Evolutionary conservation across 2,329 filamentous ascomycete species (phyloP).

Genomic region (Neofusicoccum cordaticola): DNA sequence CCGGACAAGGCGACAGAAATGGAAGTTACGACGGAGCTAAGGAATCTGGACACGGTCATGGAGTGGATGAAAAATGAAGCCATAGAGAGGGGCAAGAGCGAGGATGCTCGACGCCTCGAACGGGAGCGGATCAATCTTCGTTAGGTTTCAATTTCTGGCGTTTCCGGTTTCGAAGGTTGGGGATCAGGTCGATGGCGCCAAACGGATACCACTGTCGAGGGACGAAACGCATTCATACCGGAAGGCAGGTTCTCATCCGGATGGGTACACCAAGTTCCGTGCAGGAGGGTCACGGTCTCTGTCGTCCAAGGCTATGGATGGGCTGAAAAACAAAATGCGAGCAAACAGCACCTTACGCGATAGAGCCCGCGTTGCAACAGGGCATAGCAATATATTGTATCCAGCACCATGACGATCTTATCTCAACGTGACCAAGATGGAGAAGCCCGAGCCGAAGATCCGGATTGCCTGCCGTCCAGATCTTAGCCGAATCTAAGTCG

Average conservation of each 20-base stretch:
- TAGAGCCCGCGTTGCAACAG: neutral
- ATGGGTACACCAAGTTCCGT: too few species aligned
- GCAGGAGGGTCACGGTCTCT: too few species aligned
- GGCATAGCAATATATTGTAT: too few species aligned
- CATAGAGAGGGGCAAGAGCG: constrained; percentile 31
- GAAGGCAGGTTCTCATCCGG: neutral
- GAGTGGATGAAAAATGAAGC: constrained; percentile 30
- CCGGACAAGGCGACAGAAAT: constrained; percentile 5
- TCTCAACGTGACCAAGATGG: neutral
- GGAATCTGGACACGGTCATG: constrained; percentile 29
- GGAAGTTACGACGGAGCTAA: constrained; percentile 26
- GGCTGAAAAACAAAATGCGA: too few species aligned
- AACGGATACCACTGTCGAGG: neutral
- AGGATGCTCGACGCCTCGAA: constrained; percentile 3
- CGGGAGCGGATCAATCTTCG: constrained; percentile 1
- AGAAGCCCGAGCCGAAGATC: neutral
- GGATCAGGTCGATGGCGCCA: neutral
- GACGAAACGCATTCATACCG: neutral
- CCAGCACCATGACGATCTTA: neutral
- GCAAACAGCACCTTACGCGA: too few species aligned
- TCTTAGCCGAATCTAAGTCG: too few species aligned
- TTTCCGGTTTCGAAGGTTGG: neutral
- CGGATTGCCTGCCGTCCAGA: too few species aligned
- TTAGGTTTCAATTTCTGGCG: neutral
- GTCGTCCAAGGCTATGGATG: too few species aligned